These are phyloP conservation scores for Lecanicillium sp. DNA, from an alignment of 2,329 filamentous ascomycete species.

Conservation along the genomic window DNA sequence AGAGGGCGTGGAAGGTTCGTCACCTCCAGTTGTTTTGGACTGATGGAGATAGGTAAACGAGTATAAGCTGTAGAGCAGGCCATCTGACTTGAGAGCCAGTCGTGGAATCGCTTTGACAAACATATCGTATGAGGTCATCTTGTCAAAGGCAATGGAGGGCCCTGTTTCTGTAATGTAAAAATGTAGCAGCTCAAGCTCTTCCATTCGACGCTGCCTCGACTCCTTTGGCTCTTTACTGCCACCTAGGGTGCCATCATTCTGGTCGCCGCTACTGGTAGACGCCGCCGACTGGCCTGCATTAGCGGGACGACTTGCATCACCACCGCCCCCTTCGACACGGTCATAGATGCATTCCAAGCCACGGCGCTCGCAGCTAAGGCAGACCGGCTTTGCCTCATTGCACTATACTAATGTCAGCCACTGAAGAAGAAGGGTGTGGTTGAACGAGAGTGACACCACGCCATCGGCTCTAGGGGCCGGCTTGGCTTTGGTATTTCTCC, in stretches of 20 bases:
- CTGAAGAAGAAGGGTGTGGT: too few relatives aligned
- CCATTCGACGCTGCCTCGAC: constrained; percentile 11
- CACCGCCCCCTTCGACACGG: constrained; percentile 5
- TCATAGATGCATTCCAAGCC: constrained; percentile 13
- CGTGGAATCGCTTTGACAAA: constrained; percentile 9
- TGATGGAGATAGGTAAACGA: constrained; percentile 13
- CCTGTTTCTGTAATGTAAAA: constrained; percentile 13
- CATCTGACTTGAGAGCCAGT: constrained; percentile 12
- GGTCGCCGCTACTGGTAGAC: not conserved
- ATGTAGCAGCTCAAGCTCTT: constrained; percentile 14
- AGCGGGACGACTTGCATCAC: not conserved
- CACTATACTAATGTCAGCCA: too few relatives aligned
- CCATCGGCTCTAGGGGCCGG: too few relatives aligned
- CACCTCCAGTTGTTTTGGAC: constrained; percentile 3
- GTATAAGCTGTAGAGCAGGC: constrained; percentile 13
- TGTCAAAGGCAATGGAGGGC: constrained; percentile 11
- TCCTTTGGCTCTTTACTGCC: constrained; percentile 5
- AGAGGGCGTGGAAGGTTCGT: not conserved
- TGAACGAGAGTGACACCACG: too few relatives aligned
- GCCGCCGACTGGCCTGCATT: not conserved
- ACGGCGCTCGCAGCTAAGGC: constrained; percentile 13
- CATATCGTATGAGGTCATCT: constrained; percentile 5
- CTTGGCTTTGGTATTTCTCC: too few relatives aligned
- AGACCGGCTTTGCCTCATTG: constrained; percentile 15
- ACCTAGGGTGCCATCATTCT: not conserved